A percentile compares a stretch with the other conserved stretches of the same genome.
phyloP scores from a whole-genome alignment of 805 yeast species.

The Aciculoconidium aculeatum region DNA sequence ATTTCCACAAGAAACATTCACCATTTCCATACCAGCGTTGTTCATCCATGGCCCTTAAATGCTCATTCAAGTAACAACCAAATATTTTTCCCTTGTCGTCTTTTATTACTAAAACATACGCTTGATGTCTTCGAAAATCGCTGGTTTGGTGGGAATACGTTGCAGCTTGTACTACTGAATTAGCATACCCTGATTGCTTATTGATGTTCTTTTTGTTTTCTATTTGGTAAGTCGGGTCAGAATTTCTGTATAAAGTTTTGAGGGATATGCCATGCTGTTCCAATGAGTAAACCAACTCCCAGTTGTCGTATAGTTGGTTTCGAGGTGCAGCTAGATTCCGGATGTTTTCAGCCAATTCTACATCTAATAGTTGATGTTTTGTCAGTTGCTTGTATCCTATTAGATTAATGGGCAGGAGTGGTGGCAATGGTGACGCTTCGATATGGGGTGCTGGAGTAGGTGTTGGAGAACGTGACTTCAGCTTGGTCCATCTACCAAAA shows the following conservation, averaged over 20 bases:
- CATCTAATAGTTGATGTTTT: constrained; percentile 49
- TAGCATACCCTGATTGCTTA: constrained; percentile 31
- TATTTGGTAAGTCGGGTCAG: constrained; percentile 40
- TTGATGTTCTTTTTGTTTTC: constrained; percentile 8
- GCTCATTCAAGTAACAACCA: constrained; percentile 77
- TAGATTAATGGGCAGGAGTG: constrained; percentile 51
- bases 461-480: background rate
- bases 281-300: constrained; percentile 76
- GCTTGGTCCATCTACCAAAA: constrained; percentile 1
- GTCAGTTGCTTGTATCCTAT: constrained; percentile 59
- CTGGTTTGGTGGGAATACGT: constrained; percentile 9
- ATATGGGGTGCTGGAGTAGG: constrained; percentile 2
- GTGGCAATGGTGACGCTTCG: constrained; percentile 21
- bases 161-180: constrained; percentile 18
- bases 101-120: constrained; percentile 68
- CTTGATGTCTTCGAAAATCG: constrained; percentile 39
- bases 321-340: constrained; percentile 72
- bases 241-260: constrained; percentile 62
- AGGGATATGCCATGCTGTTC: constrained; percentile 92
- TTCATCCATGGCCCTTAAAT: constrained; percentile 63
- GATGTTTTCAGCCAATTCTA: constrained; percentile 67
- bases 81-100: constrained; percentile 62
- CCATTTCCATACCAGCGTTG: constrained; percentile 87
- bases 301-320: constrained; percentile 66
- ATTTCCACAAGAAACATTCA: constrained; percentile 88